Evolutionary conservation across 306 rosid genomes (phyloP), one percentile per base, ranked within the genome.

Genomic region (Macrotyloma uniflorum): DNA sequence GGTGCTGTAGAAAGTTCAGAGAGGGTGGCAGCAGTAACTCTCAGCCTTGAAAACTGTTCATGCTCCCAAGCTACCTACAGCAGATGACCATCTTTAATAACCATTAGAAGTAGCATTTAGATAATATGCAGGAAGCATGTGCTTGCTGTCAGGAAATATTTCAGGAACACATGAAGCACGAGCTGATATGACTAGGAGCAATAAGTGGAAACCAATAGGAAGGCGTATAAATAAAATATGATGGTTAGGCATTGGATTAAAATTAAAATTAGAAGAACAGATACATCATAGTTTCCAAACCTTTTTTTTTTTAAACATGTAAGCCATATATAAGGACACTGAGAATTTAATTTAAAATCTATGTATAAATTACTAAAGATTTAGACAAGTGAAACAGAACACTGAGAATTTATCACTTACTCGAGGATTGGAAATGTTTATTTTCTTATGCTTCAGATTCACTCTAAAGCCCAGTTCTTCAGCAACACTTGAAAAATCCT

Each of bases 21-120:
- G 61, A 96, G 85, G 63, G 99, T 96, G 67, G 95, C 97, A 49
- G 99, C 99, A 71, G 99, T 96, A 83, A 96, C 97, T 84, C 99
- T 89, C 80, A 96, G 83, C 89, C 96, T 88, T 76, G 99, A 96
- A 83, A 96, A 93, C 78, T 96, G 98, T 80, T 96, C 99, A 71
- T 96, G 99, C 90, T 96, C 98, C 99, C 99, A 96, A 79, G 99
- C 98, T 85, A 96, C 99, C 99, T 93, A 90, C 88, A 91, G 70
- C 86, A 86, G 54, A 79, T 70, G 75, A 83, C 72, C 65, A 76
- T 76, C 79, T 85, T 87, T 75, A 87, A 79, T 67, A 75, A 67
- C 80, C 83, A 42, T 79, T 68, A 64, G 74, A 23, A 22, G 77
- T 46, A 77, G 33, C 11, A 61, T 64, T 72, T 57, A 66, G 67